Conservation (phyloP, 257 asterid species). For the Solanum chilense region DNA sequence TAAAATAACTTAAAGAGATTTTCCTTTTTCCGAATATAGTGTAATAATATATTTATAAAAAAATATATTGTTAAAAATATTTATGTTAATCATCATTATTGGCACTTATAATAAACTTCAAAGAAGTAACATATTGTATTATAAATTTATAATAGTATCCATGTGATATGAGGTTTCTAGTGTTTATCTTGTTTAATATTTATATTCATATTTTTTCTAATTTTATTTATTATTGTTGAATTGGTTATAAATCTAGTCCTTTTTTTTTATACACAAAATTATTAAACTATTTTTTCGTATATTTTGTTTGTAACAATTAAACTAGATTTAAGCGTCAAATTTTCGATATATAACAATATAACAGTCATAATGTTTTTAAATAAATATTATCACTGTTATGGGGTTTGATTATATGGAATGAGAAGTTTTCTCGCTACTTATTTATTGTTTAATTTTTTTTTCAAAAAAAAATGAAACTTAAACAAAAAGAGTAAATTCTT, state of each 20-base stretch:
- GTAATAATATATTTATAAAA: too few relatives aligned
- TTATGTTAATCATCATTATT: not conserved
- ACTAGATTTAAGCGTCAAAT: not conserved
- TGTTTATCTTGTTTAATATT: not conserved
- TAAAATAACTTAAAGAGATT: too few relatives aligned
- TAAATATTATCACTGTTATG: not conserved
- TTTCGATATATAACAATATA: not conserved
- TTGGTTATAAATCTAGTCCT: too few relatives aligned
- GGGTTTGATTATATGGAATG: not conserved
- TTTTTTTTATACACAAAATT: not conserved
- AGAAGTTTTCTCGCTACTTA: too few relatives aligned
- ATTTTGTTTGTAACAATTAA: not conserved
- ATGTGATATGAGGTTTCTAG: not conserved
- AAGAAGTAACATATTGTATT: too few relatives aligned
- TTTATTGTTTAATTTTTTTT: too few relatives aligned
- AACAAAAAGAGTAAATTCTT: not conserved
- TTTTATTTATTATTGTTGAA: too few relatives aligned
- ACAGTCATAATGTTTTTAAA: accelerated
- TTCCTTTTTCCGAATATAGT: too few relatives aligned
- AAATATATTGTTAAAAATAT: too few relatives aligned
- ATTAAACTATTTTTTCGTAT: not conserved
- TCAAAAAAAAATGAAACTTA: too few relatives aligned
- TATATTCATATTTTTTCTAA: too few relatives aligned
- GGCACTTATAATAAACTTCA: not conserved
- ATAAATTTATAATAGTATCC: too few relatives aligned